These are phyloP conservation scores for Heliocybe sulcata DNA, from an alignment of 1,284 basidiomycete genomes.

Conservation along the genomic window DNA sequence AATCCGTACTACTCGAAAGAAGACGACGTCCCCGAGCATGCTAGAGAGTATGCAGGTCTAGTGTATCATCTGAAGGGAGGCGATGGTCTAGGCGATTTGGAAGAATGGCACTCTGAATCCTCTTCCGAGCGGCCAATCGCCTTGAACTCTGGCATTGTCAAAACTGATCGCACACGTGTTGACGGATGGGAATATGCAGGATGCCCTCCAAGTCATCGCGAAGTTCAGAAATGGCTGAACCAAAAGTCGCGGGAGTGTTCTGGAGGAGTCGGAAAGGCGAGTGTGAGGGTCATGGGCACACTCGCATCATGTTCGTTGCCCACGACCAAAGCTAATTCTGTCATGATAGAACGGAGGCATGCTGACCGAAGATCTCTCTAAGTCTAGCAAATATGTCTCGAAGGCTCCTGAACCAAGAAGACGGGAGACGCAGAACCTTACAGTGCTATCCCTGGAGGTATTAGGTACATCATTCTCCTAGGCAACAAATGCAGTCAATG, in stretches of 20 bases:
- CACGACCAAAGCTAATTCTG: too few species aligned
- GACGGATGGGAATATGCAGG: conserved; percentile 77
- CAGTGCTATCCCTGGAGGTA: conserved; percentile 76
- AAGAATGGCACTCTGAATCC: conserved; percentile 41
- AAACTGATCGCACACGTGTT: not conserved
- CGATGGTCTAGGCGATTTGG: conserved; percentile 39
- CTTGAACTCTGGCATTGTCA: not conserved
- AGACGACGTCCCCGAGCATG: conserved; percentile 60
- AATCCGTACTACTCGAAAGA: conserved; percentile 76
- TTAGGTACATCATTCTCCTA: conserved; percentile 49
- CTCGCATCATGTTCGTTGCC: not conserved
- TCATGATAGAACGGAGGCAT: conserved; percentile 38
- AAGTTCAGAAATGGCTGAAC: conserved; percentile 46
- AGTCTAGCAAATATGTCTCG: conserved; percentile 52
- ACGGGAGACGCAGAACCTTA: conserved; percentile 74
- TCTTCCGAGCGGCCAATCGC: conserved; percentile 5
- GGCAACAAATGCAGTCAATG: not conserved
- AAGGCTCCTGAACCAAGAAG: conserved; percentile 29
- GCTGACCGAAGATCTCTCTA: conserved; percentile 63
- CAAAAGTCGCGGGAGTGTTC: conserved; percentile 14
- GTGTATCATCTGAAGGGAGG: conserved; percentile 66
- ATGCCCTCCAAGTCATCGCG: conserved; percentile 49
- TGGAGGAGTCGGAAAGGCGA: conserved; percentile 10
- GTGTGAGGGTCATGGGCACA: conserved; percentile 46
- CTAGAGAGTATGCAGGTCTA: conserved; percentile 79